A percentile compares a stretch with the other conserved stretches of the same genome.
These are phyloP conservation scores for Cydonia oblonga DNA, from an alignment of 331 rosid genomes.

Conservation along the genomic window DNA sequence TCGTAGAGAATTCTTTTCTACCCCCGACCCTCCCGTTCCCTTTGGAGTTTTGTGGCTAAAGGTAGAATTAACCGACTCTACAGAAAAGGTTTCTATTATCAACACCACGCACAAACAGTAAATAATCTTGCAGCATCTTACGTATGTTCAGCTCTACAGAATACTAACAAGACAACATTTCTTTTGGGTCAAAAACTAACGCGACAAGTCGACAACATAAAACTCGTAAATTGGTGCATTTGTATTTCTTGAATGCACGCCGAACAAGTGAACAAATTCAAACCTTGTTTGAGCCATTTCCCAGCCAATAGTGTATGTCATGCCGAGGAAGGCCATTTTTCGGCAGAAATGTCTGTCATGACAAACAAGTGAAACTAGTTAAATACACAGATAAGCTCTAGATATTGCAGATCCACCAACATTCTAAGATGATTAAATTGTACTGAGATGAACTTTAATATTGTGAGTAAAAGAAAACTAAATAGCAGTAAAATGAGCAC, in stretches of 20 bases:
- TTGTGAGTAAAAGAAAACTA: not conserved
- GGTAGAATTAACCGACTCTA: not conserved
- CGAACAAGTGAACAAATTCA: not conserved
- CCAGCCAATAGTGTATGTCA: slow-evolving; percentile 85
- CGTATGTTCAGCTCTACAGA: not conserved
- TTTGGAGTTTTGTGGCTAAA: slow-evolving; percentile 4
- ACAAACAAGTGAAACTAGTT: slow-evolving; percentile 25
- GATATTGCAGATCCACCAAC: slow-evolving; percentile 2
- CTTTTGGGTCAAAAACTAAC: no score
- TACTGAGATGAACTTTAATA: slow-evolving; percentile 3
- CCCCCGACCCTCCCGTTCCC: not conserved
- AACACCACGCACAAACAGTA: not conserved
- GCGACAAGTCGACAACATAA: not conserved
- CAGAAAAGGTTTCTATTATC: not conserved
- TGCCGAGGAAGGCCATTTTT: slow-evolving; percentile 59
- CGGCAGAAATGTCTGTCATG: slow-evolving; percentile 54
- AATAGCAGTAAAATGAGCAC: slow-evolving; percentile 14
- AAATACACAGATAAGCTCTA: not conserved
- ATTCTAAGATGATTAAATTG: slow-evolving; percentile 3
- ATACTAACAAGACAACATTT: no score
- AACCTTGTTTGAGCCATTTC: slow-evolving; percentile 68
- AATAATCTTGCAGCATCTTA: not conserved
- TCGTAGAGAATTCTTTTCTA: not conserved
- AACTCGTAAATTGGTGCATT: not conserved
- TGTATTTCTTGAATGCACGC: not conserved